A percentile compares a stretch with the other conserved stretches of the same genome.
Conservation (phyloP, 1,284 basidiomycete genomes). For the Ustilago shanxiensis region DNA sequence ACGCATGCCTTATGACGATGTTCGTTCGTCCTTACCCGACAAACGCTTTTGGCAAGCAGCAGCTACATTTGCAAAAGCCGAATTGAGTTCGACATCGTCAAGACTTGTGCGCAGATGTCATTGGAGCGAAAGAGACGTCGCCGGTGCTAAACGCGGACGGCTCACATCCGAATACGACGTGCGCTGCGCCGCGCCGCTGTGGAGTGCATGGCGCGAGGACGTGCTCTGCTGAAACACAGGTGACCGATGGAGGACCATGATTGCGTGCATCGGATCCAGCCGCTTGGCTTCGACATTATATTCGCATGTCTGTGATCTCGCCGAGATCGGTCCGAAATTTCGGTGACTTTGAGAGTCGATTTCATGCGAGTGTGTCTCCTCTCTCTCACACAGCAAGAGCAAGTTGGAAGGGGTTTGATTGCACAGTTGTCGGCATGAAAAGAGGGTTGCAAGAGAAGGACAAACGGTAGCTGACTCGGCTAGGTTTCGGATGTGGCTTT, state of each 20-base stretch:
- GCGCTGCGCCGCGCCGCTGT: background rate
- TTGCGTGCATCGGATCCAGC: slow-evolving; percentile 1
- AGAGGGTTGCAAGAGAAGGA: background rate
- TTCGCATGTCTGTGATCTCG: background rate
- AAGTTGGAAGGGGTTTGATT: background rate
- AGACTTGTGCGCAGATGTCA: background rate
- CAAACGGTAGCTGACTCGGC: background rate
- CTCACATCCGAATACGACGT: slow-evolving; percentile 7
- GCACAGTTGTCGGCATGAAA: background rate
- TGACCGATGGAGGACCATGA: background rate
- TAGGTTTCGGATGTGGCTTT: background rate
- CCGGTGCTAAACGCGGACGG: background rate
- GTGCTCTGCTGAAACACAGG: background rate
- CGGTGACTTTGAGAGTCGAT: background rate
- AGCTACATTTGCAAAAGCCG: background rate
- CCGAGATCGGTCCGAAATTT: slow-evolving; percentile 4
- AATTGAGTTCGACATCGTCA: background rate
- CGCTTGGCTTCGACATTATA: background rate
- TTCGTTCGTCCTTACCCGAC: background rate
- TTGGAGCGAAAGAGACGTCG: background rate
- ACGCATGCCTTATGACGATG: background rate
- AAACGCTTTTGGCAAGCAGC: background rate
- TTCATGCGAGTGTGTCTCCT: too few relatives aligned
- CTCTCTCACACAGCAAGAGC: too few relatives aligned
- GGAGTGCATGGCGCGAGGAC: background rate